Evolutionary conservation across 2,329 filamentous ascomycete genomes (phyloP).

Genomic region (Xylaria hypoxylon): DNA sequence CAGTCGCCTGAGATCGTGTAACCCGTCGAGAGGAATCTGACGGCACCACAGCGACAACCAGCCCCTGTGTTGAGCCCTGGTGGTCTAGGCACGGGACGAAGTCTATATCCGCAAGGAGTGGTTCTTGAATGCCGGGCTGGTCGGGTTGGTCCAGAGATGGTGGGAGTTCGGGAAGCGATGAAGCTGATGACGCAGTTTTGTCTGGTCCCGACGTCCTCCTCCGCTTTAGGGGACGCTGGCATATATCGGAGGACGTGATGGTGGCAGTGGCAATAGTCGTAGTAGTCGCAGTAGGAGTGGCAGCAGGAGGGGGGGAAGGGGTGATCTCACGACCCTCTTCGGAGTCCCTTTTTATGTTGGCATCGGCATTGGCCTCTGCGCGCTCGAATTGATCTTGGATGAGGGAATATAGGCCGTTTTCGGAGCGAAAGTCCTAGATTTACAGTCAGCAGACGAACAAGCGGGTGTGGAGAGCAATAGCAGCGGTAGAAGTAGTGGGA

Average conservation of each 20-base stretch:
- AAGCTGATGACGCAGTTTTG: conserved; percentile 1
- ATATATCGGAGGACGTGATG: conserved; percentile 44
- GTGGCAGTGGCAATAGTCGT: background rate
- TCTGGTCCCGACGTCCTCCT: conserved; percentile 42
- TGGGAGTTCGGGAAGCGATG: conserved; percentile 2
- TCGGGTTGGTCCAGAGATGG: background rate
- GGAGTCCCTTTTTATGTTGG: conserved; percentile 45
- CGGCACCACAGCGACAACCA: background rate
- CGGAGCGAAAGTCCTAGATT: conserved; percentile 74
- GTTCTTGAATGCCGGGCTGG: background rate
- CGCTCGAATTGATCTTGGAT: conserved; percentile 76
- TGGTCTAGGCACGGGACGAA: background rate
- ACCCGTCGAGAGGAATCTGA: conserved; percentile 36
- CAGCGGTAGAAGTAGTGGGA: conserved; percentile 15
- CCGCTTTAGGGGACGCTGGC: conserved; percentile 47
- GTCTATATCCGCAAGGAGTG: background rate
- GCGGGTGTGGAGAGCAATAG: background rate
- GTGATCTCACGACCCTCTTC: conserved; percentile 39
- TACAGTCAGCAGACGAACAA: conserved; percentile 32
- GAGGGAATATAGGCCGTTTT: conserved; percentile 77
- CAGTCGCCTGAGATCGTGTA: conserved; percentile 44
- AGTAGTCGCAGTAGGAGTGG: background rate
- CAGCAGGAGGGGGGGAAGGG: background rate
- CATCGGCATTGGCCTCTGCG: conserved; percentile 54
- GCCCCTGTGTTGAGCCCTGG: conserved; percentile 6